phyloP scores from a whole-genome alignment of 257 asterid species.

The Nicotiana obtusifolia region DNA sequence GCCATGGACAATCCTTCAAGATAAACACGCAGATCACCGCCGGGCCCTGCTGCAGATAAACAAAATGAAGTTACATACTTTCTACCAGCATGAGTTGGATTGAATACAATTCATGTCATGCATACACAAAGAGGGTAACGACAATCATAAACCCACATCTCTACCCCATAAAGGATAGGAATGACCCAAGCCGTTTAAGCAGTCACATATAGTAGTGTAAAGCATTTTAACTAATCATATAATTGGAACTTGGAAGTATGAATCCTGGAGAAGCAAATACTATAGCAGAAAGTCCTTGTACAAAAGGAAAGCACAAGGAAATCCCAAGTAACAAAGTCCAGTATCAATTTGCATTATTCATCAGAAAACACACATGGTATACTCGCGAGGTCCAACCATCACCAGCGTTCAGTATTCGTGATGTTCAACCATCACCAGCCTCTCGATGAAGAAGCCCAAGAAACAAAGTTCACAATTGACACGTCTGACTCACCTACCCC shows the following conservation, averaged over 20 bases:
- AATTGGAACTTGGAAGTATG: background rate
- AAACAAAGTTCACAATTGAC: background rate
- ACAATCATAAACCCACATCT: background rate
- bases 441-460: background rate
- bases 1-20: conserved; percentile 66
- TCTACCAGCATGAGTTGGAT: background rate
- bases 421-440: background rate
- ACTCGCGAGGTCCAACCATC: background rate
- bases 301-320: background rate
- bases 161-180: background rate
- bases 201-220: background rate
- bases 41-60: conserved; percentile 49
- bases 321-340: background rate
- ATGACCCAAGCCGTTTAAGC: background rate
- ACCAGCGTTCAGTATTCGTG: background rate
- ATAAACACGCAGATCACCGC: conserved; percentile 69
- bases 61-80: background rate
- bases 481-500: background rate
- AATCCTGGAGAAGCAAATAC: background rate
- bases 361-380: background rate
- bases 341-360: background rate
- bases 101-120: background rate
- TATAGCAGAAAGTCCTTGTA: background rate
- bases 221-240: background rate
- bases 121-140: background rate